Percentiles rank a stretch among this genome's conserved stretches.
These are phyloP conservation scores for Sporothrix sp. DNA, from an alignment of 2,329 filamentous ascomycete species.

Conservation along the genomic window DNA sequence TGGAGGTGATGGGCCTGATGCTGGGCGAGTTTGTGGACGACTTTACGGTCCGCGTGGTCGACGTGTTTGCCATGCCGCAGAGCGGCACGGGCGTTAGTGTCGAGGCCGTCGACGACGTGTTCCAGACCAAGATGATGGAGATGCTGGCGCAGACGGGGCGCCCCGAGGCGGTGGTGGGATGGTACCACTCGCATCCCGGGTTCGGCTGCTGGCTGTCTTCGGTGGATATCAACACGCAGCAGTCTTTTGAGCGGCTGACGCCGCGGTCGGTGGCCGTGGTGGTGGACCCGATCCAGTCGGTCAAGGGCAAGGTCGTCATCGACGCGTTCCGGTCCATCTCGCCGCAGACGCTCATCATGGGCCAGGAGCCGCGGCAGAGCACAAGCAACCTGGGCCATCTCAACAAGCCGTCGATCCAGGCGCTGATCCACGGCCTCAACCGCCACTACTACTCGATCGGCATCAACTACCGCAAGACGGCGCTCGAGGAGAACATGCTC, in stretches of 20 bases:
- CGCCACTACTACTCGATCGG: constrained; percentile 98
- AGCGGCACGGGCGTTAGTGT: constrained; percentile 97
- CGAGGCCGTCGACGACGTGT: constrained; percentile 95
- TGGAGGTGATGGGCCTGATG: constrained; percentile 99
- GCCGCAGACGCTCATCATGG: constrained; percentile 94
- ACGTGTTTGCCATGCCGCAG: constrained; percentile 99
- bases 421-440: constrained; percentile 94
- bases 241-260: constrained; percentile 98
- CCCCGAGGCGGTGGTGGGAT: constrained; percentile 96
- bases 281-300: constrained; percentile 96
- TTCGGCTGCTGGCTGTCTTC: constrained; percentile 99
- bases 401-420: constrained; percentile 99
- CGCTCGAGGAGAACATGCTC: constrained; percentile 96
- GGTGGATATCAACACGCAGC: constrained; percentile 98
- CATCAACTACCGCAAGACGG: constrained; percentile 97
- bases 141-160: constrained; percentile 96
- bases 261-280: constrained; percentile 95
- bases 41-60: constrained; percentile 95
- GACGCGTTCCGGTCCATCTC: constrained; percentile 98
- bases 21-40: constrained; percentile 97
- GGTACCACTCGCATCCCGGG: constrained; percentile 98
- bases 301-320: constrained; percentile 99
- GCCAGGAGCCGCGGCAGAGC: constrained; percentile 93
- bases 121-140: constrained; percentile 99
- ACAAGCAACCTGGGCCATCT: constrained; percentile 96